Percentiles rank a stretch among this genome's conserved stretches.
Evolutionary conservation across 2,329 filamentous ascomycete genomes (phyloP).

Genomic region (Fusarium pseudocircinatum): DNA sequence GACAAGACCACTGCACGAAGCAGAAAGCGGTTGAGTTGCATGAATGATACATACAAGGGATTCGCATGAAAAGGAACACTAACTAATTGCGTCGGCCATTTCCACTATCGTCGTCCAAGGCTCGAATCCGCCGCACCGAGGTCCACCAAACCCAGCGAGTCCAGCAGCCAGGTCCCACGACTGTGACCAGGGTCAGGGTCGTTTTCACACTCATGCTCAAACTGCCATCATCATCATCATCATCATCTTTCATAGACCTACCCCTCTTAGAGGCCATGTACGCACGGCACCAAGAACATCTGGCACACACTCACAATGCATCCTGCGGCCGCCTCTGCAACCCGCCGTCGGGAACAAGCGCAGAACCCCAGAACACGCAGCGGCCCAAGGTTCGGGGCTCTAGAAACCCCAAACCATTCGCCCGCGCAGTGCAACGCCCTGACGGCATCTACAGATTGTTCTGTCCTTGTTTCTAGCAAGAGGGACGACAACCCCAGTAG

Average conservation of each 20-base stretch:
- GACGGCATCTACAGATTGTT: constrained; percentile 19
- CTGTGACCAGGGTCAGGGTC: constrained; percentile 24
- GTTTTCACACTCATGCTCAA: constrained; percentile 8
- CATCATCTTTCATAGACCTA: constrained; percentile 6
- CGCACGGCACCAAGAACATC: constrained; percentile 8
- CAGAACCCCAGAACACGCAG: constrained; percentile 46
- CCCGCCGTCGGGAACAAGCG: constrained; percentile 50
- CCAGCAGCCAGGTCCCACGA: constrained; percentile 11
- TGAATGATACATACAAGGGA: constrained; percentile 35
- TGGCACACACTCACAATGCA: constrained; percentile 45
- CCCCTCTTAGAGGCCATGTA: background rate
- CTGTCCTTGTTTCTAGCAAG: constrained; percentile 22
- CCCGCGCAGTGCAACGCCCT: constrained; percentile 26
- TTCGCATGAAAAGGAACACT: constrained; percentile 24
- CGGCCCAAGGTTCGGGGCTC: constrained; percentile 34
- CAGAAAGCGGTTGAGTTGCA: constrained; percentile 28
- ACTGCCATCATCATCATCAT: constrained; percentile 1
- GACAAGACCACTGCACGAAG: background rate
- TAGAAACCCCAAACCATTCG: constrained; percentile 28
- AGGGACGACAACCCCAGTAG: constrained; percentile 16
- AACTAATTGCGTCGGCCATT: constrained; percentile 36
- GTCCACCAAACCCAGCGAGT: constrained; percentile 20
- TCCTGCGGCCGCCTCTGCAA: constrained; percentile 53
- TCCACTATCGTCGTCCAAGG: constrained; percentile 26
- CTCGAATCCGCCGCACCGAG: constrained; percentile 31